phyloP scores from a whole-genome alignment of 2,329 filamentous ascomycete genomes.

The Aspergillus sp. region DNA sequence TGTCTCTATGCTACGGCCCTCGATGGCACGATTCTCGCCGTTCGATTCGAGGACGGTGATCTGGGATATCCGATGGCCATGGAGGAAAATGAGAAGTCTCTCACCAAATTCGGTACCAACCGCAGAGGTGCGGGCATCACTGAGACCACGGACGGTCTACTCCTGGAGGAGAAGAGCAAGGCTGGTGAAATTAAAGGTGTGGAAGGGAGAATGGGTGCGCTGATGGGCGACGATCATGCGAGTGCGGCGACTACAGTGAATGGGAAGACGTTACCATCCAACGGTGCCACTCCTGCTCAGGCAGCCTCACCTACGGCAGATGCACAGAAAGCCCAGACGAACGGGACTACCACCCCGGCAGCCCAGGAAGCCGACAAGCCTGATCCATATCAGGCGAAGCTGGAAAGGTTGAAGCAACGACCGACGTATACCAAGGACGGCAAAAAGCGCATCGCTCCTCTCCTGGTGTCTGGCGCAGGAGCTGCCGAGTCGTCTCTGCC shows the following conservation, averaged over 20 bases:
- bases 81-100: constrained; percentile 86
- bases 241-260: constrained; percentile 53
- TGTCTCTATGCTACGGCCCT: constrained; percentile 82
- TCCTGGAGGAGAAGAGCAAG: constrained; percentile 88
- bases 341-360: constrained; percentile 33
- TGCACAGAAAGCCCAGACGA: constrained; percentile 32
- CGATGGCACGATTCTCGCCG: constrained; percentile 80
- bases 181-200: constrained; percentile 85
- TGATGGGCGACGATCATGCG: constrained; percentile 80
- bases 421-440: constrained; percentile 96
- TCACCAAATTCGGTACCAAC: constrained; percentile 89
- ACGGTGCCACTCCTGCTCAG: constrained; percentile 42
- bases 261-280: constrained; percentile 41
- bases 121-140: constrained; percentile 85
- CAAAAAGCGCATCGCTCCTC: constrained; percentile 89
- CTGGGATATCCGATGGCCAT: constrained; percentile 82
- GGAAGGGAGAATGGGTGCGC: constrained; percentile 93
- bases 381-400: constrained; percentile 57
- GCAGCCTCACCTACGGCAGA: constrained; percentile 31
- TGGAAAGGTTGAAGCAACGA: constrained; percentile 77
- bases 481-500: constrained; percentile 84
- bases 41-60: constrained; percentile 81
- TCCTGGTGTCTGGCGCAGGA: constrained; percentile 86
- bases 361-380: constrained; percentile 37
- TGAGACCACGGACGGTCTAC: constrained; percentile 84